Conservation (phyloP, 345 rosid species). For the Populus deltoides region DNA sequence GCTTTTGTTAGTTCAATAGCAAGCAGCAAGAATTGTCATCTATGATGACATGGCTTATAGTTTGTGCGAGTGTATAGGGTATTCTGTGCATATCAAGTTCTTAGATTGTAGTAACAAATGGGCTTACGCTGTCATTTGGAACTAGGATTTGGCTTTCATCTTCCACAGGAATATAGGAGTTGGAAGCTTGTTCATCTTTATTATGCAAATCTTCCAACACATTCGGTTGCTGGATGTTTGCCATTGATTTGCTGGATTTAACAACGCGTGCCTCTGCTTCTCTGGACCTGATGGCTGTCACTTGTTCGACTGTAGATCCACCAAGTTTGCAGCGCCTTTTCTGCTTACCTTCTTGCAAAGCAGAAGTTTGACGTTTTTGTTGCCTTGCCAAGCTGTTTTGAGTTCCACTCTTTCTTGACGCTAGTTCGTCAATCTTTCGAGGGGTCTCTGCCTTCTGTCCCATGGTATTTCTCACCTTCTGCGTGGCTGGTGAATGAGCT, state of each 20-base stretch:
- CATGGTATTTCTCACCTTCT: slow-evolving; percentile 30
- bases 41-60: not conserved
- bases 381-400: slow-evolving; percentile 30
- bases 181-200: slow-evolving; percentile 35
- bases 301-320: slow-evolving; percentile 23
- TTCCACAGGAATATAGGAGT: slow-evolving; percentile 9
- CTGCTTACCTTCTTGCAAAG: slow-evolving; percentile 36
- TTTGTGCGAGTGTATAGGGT: not conserved
- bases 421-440: slow-evolving; percentile 39
- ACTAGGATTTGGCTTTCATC: slow-evolving; percentile 28
- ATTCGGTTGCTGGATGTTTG: slow-evolving; percentile 25
- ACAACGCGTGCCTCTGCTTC: slow-evolving; percentile 33
- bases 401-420: slow-evolving; percentile 30
- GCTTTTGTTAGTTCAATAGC: slow-evolving; percentile 4
- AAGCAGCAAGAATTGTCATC: not conserved
- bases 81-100: not conserved
- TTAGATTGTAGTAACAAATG: slow-evolving; percentile 6
- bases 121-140: slow-evolving; percentile 47
- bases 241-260: slow-evolving; percentile 22
- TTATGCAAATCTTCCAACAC: slow-evolving; percentile 24
- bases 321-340: slow-evolving; percentile 29
- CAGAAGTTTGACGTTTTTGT: slow-evolving; percentile 30
- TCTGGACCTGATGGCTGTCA: slow-evolving; percentile 21
- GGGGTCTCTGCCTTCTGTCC: slow-evolving; percentile 28
- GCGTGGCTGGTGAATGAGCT: slow-evolving; percentile 16